Percentiles rank a stretch among this genome's conserved stretches.
phyloP scores from a whole-genome alignment of 2,329 filamentous ascomycete genomes.

The Verticillium dahliae region DNA sequence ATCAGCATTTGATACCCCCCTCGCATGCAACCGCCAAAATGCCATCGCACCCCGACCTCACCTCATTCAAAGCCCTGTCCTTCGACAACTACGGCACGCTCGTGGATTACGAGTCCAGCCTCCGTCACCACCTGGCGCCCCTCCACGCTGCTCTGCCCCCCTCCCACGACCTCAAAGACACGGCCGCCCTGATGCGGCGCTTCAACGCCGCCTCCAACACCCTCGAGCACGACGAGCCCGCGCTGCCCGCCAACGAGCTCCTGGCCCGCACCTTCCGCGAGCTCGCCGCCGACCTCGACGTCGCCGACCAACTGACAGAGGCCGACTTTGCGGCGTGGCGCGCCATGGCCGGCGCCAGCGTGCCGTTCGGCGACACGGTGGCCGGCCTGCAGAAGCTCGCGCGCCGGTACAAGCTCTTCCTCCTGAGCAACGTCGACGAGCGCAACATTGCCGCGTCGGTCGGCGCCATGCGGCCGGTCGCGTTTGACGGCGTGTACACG shows the following conservation, averaged over 20 bases:
- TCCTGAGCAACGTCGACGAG: constrained; percentile 55
- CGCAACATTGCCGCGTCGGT: constrained; percentile 32
- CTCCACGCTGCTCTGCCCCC: constrained; percentile 34
- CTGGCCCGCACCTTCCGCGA: constrained; percentile 38
- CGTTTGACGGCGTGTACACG: constrained; percentile 59
- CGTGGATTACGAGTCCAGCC: constrained; percentile 70
- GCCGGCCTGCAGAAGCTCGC: constrained; percentile 42
- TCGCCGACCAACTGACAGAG: constrained; percentile 31
- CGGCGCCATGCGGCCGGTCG: constrained; percentile 27
- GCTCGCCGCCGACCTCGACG: constrained; percentile 33
- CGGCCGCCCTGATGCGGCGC: constrained; percentile 28
- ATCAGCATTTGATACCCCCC: no score
- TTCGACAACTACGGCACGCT: constrained; percentile 80
- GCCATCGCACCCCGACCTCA: constrained; percentile 3
- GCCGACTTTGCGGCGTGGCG: constrained; percentile 32
- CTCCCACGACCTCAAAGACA: constrained; percentile 25
- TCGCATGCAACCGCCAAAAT: neutral
- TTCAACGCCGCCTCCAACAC: constrained; percentile 38
- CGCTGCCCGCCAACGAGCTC: constrained; percentile 49
- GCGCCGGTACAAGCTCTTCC: constrained; percentile 49
- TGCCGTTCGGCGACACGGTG: constrained; percentile 51
- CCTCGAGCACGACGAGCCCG: constrained; percentile 47
- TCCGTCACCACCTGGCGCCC: constrained; percentile 45
- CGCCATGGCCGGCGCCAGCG: constrained; percentile 43
- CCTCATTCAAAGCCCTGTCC: constrained; percentile 40